Conservation (phyloP, 805 yeast species). For the Kodamaea fukazawae region DNA sequence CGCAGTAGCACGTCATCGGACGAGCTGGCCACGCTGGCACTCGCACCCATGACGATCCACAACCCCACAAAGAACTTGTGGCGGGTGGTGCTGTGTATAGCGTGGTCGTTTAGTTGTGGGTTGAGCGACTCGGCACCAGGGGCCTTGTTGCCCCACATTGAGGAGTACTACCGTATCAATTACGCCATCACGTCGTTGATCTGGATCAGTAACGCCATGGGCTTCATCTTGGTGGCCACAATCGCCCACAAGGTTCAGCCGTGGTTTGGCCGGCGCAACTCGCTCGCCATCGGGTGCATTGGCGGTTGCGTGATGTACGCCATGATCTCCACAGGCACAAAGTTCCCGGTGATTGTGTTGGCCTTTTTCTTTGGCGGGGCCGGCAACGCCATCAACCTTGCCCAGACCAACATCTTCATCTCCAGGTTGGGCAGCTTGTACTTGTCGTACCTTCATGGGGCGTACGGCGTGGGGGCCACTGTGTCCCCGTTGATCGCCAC, state of each 20-base stretch:
- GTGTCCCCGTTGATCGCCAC: slow-evolving; percentile 66
- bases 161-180: slow-evolving; percentile 43
- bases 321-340: slow-evolving; percentile 46
- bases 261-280: slow-evolving; percentile 39
- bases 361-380: slow-evolving; percentile 59
- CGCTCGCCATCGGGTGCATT: slow-evolving; percentile 38
- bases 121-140: slow-evolving; percentile 59
- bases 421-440: slow-evolving; percentile 51
- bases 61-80: slow-evolving; percentile 44
- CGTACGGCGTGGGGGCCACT: slow-evolving; percentile 72
- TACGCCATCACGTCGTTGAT: slow-evolving; percentile 56
- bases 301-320: slow-evolving; percentile 41
- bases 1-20: background rate
- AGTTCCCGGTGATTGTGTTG: slow-evolving; percentile 46
- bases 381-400: slow-evolving; percentile 49
- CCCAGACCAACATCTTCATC: slow-evolving; percentile 53
- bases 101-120: slow-evolving; percentile 44
- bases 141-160: slow-evolving; percentile 56
- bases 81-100: slow-evolving; percentile 39
- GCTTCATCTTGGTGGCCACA: slow-evolving; percentile 51
- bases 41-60: slow-evolving; percentile 30
- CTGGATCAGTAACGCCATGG: slow-evolving; percentile 59
- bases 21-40: background rate
- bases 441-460: slow-evolving; percentile 64
- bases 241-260: slow-evolving; percentile 44